Evolutionary conservation across 176 grass and related monocot species (phyloP).

Genomic region (Raddia guianensis): DNA sequence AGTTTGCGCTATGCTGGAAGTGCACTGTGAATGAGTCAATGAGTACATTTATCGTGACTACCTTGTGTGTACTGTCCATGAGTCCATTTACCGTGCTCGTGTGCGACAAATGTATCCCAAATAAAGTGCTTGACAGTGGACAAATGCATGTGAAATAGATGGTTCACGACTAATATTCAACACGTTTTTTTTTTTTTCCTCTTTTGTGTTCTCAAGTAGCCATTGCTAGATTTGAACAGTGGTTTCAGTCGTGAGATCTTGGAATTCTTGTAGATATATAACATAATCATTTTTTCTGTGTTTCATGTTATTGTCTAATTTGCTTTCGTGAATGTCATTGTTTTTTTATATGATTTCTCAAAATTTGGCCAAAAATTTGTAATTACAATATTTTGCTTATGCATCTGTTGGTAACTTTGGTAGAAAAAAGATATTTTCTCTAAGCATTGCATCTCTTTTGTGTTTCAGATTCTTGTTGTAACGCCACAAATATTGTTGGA

Average conservation of each 20-base stretch:
- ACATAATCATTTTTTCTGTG: neutral
- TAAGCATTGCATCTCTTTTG: neutral
- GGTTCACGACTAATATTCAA: neutral
- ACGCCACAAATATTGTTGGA: slow-evolving; percentile 69
- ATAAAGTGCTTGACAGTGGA: no score
- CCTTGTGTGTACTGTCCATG: neutral
- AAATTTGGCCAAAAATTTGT: neutral
- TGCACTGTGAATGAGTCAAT: neutral
- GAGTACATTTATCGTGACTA: neutral
- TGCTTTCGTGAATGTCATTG: slow-evolving; percentile 3
- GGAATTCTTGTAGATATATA: neutral
- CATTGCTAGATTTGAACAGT: slow-evolving; percentile 6
- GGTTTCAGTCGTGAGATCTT: neutral
- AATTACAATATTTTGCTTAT: neutral
- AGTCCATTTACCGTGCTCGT: no score
- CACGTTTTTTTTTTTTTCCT: neutral
- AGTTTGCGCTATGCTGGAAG: neutral
- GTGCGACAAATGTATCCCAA: no score
- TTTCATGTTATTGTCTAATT: neutral
- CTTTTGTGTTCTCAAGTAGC: neutral
- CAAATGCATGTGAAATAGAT: neutral
- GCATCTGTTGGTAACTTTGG: neutral
- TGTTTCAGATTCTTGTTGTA: slow-evolving; percentile 58
- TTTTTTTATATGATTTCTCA: slow-evolving; percentile 5
- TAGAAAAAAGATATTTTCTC: slow-evolving; percentile 16